phyloP scores from a whole-genome alignment of 164 flowering plant genomes.

The Vitis amurensis region DNA sequence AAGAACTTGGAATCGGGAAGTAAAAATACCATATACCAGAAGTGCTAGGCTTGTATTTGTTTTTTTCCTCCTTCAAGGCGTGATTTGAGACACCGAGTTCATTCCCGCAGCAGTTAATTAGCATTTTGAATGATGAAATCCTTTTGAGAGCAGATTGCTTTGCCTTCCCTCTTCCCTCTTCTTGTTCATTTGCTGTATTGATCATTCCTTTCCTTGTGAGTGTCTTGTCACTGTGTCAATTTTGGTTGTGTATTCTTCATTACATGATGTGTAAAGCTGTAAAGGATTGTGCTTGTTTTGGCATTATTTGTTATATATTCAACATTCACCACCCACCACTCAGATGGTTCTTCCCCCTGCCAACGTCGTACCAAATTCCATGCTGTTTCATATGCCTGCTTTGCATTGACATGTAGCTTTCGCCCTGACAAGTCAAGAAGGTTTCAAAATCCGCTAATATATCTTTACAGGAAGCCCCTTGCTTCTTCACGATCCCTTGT shows the following conservation, averaged over 20 bases:
- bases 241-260: neutral
- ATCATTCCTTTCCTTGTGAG: neutral
- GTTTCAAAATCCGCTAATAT: too few relatives aligned
- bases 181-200: neutral
- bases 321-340: neutral
- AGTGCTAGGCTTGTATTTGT: neutral
- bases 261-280: neutral
- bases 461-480: too few relatives aligned
- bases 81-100: slow-evolving; percentile 1
- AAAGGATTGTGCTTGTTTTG: neutral
- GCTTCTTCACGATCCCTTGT: too few relatives aligned
- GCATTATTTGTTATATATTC: neutral
- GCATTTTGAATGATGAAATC: neutral
- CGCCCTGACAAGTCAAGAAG: too few relatives aligned
- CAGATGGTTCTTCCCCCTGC: too few relatives aligned
- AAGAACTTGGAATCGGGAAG: slow-evolving; percentile 76
- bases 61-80: too few relatives aligned
- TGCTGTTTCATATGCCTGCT: too few relatives aligned
- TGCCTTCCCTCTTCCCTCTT: neutral
- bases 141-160: neutral
- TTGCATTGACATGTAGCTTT: too few relatives aligned
- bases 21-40: slow-evolving; percentile 21
- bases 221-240: neutral
- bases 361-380: too few relatives aligned
- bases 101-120: neutral